Percentiles rank a stretch among this genome's conserved stretches.
These are phyloP conservation scores for Sextonia rubra DNA, from an alignment of 164 flowering plant genomes.

Conservation along the genomic window DNA sequence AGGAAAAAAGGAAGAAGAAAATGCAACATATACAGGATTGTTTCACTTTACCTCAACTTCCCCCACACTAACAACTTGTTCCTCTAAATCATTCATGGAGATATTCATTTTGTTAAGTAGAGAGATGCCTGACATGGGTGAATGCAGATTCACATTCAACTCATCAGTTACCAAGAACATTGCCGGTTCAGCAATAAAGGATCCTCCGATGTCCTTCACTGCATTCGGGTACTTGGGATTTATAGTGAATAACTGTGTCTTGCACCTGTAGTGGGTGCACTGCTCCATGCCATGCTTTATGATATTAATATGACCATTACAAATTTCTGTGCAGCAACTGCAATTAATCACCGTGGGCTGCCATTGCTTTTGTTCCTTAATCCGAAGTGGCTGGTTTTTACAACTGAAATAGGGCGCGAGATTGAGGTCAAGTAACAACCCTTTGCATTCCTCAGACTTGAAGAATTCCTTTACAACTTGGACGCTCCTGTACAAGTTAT, in stretches of 20 bases:
- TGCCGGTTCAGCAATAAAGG: background rate
- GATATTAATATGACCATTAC: no score
- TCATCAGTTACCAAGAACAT: slow-evolving; percentile 2
- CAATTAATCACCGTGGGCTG: background rate
- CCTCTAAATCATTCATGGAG: background rate
- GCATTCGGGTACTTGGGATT: background rate
- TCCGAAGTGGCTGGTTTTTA: background rate
- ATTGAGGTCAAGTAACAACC: slow-evolving; percentile 12
- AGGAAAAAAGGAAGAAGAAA: no score
- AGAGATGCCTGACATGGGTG: background rate
- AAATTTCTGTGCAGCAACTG: no score
- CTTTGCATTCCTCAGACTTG: slow-evolving; percentile 4
- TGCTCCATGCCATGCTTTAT: no score
- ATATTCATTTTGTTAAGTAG: background rate
- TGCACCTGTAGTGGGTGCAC: no score
- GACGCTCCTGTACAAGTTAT: slow-evolving; percentile 1
- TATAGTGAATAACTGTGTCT: background rate
- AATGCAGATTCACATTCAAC: background rate
- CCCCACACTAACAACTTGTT: background rate
- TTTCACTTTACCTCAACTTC: background rate
- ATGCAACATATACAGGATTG: no score
- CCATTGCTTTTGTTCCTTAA: background rate
- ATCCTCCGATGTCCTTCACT: background rate
- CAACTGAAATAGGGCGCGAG: background rate
- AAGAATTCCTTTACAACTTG: background rate